These are phyloP conservation scores for Plasmodium adleri DNA, from an alignment of 169 alveolate genomes.

Conservation along the genomic window DNA sequence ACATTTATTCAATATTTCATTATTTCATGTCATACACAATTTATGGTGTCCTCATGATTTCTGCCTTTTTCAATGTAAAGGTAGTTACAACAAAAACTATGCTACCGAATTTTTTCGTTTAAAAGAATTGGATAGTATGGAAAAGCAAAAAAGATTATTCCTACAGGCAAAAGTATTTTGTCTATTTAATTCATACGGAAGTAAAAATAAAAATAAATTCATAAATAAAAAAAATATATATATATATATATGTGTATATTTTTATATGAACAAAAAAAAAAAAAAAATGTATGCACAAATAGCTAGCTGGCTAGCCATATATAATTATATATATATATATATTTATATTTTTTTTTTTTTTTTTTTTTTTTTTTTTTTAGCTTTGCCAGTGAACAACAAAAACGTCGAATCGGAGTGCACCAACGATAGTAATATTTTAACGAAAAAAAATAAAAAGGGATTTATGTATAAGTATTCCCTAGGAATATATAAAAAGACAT, in stretches of 20 bases:
- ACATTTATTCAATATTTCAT: slow-evolving; percentile 29
- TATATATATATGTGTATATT: background rate
- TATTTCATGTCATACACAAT: slow-evolving; percentile 43
- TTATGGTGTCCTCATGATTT: slow-evolving; percentile 64
- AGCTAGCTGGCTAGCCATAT: too few relatives aligned
- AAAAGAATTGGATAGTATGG: slow-evolving; percentile 66
- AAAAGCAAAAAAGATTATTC: slow-evolving; percentile 43
- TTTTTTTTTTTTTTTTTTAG: slow-evolving; percentile 18
- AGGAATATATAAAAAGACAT: too few relatives aligned
- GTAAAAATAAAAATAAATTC: background rate
- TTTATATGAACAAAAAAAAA: background rate
- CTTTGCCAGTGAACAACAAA: slow-evolving; percentile 12
- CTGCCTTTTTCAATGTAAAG: slow-evolving; percentile 40
- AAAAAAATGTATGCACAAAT: background rate
- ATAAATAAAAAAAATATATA: too few relatives aligned
- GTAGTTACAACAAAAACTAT: slow-evolving; percentile 14
- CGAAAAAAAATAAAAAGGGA: too few relatives aligned
- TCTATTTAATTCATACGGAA: slow-evolving; percentile 23
- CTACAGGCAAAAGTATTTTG: slow-evolving; percentile 45
- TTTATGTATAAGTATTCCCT: too few relatives aligned
- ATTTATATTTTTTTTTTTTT: slow-evolving; percentile 5
- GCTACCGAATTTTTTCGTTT: slow-evolving; percentile 62
- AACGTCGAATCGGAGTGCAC: background rate
- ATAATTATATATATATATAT: background rate
- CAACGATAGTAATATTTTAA: slow-evolving; percentile 2